phyloP scores from a whole-genome alignment of 495 filamentous ascomycete genomes.

The Xylaria cubensis region DNA sequence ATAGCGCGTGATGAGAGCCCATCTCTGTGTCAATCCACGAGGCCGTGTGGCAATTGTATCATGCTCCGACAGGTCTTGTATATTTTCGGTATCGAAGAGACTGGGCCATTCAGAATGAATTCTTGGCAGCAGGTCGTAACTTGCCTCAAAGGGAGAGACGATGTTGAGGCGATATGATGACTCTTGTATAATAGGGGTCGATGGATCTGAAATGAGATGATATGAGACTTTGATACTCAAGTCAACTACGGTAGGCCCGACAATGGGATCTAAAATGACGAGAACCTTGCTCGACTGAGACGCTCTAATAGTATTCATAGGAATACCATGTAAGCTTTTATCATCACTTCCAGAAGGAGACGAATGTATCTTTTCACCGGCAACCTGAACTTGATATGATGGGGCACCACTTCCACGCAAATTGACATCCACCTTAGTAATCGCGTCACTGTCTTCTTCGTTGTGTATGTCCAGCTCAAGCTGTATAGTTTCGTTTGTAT shows the following conservation, averaged over 20 bases:
- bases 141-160: slow-evolving; percentile 84
- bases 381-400: slow-evolving; percentile 50
- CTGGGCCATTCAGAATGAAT: slow-evolving; percentile 86
- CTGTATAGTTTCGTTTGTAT: slow-evolving; percentile 76
- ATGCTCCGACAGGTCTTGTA: slow-evolving; percentile 39
- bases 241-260: slow-evolving; percentile 66
- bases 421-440: slow-evolving; percentile 69
- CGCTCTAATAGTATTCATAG: slow-evolving; percentile 57
- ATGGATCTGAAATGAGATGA: slow-evolving; percentile 77
- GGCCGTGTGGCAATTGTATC: slow-evolving; percentile 29
- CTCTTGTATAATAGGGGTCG: slow-evolving; percentile 82
- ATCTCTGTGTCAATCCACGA: slow-evolving; percentile 77
- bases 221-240: slow-evolving; percentile 78
- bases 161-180: slow-evolving; percentile 70
- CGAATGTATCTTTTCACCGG: slow-evolving; percentile 41
- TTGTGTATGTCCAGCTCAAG: slow-evolving; percentile 77
- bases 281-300: slow-evolving; percentile 46
- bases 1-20: slow-evolving; percentile 74
- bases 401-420: slow-evolving; percentile 69
- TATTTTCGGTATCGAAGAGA: slow-evolving; percentile 68
- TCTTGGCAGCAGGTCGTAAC: slow-evolving; percentile 80
- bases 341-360: slow-evolving; percentile 14
- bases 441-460: slow-evolving; percentile 80
- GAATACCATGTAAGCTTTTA: slow-evolving; percentile 41
- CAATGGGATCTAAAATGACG: slow-evolving; percentile 58